Evolutionary conservation across 176 grass and related monocot species (phyloP).

Genomic region (Paspalum notatum): DNA sequence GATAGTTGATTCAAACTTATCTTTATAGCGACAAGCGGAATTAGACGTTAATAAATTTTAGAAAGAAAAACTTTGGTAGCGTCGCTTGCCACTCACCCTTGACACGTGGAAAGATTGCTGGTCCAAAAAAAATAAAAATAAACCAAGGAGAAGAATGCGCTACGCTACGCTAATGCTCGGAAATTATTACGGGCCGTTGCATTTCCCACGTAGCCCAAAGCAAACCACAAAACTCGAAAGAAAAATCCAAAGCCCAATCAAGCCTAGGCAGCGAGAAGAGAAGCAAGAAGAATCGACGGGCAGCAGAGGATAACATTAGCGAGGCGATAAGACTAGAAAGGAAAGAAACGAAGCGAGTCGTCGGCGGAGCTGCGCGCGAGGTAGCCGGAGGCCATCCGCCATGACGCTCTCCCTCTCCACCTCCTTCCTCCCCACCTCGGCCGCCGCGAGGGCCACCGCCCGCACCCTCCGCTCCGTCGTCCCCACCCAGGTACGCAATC

Average conservation of each 20-base stretch:
- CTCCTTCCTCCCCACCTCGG: constrained; percentile 59
- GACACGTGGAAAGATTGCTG: no score
- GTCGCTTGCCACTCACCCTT: no score
- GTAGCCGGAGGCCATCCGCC: constrained; percentile 20
- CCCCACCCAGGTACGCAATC: constrained; percentile 40
- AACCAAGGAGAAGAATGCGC: no score
- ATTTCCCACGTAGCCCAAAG: constrained; percentile 20
- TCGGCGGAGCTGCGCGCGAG: not conserved
- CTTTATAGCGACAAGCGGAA: no score
- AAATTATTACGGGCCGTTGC: not conserved
- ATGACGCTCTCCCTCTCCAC: constrained; percentile 82
- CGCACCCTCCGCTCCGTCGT: constrained; percentile 53
- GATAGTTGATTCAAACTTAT: no score
- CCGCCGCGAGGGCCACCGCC: constrained; percentile 22
- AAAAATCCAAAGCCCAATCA: not conserved
- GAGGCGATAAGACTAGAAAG: constrained; percentile 9
- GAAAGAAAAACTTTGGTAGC: no score
- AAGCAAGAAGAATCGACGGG: not conserved
- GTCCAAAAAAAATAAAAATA: no score
- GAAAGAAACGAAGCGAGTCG: not conserved
- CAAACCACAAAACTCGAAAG: not conserved
- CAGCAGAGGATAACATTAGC: constrained; percentile 23
- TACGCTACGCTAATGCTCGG: no score
- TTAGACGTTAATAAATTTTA: no score
- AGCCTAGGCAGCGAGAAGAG: not conserved